Base-by-base conservation (phyloP, 352 stramenopile species). In the Pythium periplocum region DNA sequence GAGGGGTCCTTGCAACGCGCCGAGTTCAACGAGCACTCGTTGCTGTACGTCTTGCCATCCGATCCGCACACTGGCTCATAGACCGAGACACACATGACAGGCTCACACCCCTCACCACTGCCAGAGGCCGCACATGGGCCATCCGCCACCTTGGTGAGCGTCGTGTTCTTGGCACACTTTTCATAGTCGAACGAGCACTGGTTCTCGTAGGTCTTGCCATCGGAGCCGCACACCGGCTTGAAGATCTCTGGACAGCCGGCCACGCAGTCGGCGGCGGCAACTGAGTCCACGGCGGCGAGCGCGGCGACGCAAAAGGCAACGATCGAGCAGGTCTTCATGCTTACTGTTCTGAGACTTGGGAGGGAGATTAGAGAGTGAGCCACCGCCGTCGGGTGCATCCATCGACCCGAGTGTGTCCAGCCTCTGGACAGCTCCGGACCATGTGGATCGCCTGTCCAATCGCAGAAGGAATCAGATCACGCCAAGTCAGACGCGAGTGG, bases 41-140 rank as follows among this genome's bases (percentile, higher is more conserved):
- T 83, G 58, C 51, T 61, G 69, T 83, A 80, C 2, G 64, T 76
- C 45, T 66, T 45, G 49, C 61, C 60, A 54, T 84, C 66, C 9
- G 68, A 75, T 31, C 73, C 73, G 34, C 71, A 84, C 9, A 84
- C 71, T 31, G 59, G 59, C 10, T 31, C 31, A 38, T 61, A 60
- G 37, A 61, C 52, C 35, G 33, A 41, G 10, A 38, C 7, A 34
- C 59, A 66, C 33, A 53, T 55, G 4, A 37, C 48, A 11, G 10
- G 32, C 44, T 39, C 34, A 40, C 45, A 60, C 4, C 4, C 51
- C 10, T 3, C 32, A 26, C n/a, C 51, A 1, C 38, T 17, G 36
- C 45, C 55, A n/a, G 48, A 39, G n/a, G 50, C 45, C 32, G 8
- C 6, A 45, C 61, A 69, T 31, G 49, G 48, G 9, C 61, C 61